Evolutionary conservation across 345 rosid genomes (phyloP), one percentile per base, ranked within the genome.

Genomic region (Bruguiera parviflora): DNA sequence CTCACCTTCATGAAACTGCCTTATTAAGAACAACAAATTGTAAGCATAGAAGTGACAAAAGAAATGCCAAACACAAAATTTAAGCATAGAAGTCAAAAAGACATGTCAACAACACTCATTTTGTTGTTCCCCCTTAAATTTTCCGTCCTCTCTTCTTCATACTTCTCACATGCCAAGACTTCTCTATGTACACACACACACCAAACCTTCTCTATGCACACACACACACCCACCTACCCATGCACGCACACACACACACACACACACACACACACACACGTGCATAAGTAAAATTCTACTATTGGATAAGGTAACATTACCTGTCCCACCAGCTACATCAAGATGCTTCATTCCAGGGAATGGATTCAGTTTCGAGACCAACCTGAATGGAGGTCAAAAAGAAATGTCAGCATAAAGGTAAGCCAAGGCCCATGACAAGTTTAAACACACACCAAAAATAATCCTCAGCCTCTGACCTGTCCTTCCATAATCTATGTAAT

Each of bases 261-360:
- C 39, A 35, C 46, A 2, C 46, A 39, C 46, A 39, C 16, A 2
- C 15, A 39, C 2, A 0, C 16, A 39, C 47, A 39, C 13, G 6
- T 11, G 0, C 16, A 15, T 1, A 3, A 11, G 18, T 27, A 55
- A 55, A 13, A 55, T 55, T 10, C 28, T 55, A 27, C 7, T 8
- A 22, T 22, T 9, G 16, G 1, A 55, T 9, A 55, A 55, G 29
- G 16, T 3, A 55, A 3, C 16, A 61, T 71, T 43, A 87, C 97
- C 99, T 64, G 97, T 95, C 70, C 99, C 99, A 28, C 99, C 97
- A 8, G 99, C 99, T 68, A 95, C 97, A 80, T 95, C 99, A 80
- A 90, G 92, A 82, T 95, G 97, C 82, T 90, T 90, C 92, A 92
- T 95, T 83, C 99, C 97, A 2, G 87, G 86, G 72, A 95, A 95